Percentiles rank a stretch among this genome's conserved stretches.
phyloP scores from a whole-genome alignment of 192 early-diverging fungal genomes.

The Rhizophagus clarus region DNA sequence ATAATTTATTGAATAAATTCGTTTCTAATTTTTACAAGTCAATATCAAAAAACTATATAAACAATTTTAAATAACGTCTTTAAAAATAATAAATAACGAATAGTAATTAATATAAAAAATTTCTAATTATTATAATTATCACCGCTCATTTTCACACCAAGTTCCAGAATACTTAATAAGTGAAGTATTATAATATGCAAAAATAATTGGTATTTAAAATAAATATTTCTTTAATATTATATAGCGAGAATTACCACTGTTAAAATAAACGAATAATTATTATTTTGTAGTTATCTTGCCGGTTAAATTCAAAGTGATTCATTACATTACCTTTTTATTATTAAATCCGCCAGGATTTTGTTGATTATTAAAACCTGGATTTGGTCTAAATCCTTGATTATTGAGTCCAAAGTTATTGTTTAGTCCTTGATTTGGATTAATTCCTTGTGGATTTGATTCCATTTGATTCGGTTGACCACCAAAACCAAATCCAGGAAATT shows the following conservation, averaged over 20 bases:
- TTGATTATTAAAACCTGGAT: not conserved
- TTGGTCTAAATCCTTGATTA: conserved; percentile 13
- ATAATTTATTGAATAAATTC: no score
- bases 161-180: no score
- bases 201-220: no score
- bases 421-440: not conserved
- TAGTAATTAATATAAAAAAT: no score
- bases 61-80: no score
- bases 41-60: no score
- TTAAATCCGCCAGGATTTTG: not conserved
- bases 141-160: no score
- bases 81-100: no score
- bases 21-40: no score
- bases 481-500: conserved; percentile 5
- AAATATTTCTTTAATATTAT: no score
- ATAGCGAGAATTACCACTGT: not conserved
- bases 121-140: no score
- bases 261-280: not conserved
- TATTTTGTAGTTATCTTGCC: not conserved
- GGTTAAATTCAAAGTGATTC: not conserved
- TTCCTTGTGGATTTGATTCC: not conserved
- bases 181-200: no score
- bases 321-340: not conserved
- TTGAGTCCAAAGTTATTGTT: not conserved
- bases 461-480: not conserved